Percentiles rank a stretch among this genome's conserved stretches.
phyloP scores from a whole-genome alignment of 2,329 filamentous ascomycete species.

The Diaporthe helianthi region DNA sequence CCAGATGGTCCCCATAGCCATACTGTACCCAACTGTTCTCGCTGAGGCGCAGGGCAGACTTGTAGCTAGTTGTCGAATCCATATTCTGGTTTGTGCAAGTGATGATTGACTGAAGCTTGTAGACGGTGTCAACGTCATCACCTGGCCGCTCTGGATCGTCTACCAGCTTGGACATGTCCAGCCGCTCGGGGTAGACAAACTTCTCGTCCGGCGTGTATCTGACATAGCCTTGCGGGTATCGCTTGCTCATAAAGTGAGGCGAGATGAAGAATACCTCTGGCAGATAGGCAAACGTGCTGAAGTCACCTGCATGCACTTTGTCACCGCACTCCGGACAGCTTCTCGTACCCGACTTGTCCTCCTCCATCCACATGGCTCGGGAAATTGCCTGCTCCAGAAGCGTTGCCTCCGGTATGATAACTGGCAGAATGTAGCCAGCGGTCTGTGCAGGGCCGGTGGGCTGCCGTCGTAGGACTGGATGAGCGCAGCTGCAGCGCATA shows the following conservation, averaged over 20 bases:
- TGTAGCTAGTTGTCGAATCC: not conserved
- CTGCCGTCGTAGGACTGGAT: not conserved
- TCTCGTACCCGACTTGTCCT: not conserved
- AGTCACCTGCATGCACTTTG: not conserved
- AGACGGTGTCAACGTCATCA: not conserved
- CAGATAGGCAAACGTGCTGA: not conserved
- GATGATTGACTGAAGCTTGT: constrained; percentile 3
- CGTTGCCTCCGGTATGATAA: not conserved
- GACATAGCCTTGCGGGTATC: not conserved
- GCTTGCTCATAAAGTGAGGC: not conserved
- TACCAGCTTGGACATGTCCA: constrained; percentile 5
- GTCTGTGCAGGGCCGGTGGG: not conserved
- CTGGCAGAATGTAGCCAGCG: not conserved
- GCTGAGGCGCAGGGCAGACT: not conserved
- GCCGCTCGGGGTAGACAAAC: not conserved
- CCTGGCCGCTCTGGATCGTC: not conserved
- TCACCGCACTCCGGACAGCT: not conserved
- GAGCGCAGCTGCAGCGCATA: not conserved
- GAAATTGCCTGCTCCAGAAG: not conserved
- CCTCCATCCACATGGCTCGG: not conserved
- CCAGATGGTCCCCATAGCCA: not conserved
- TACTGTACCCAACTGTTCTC: not conserved
- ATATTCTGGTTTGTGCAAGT: not conserved
- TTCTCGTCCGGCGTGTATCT: not conserved
- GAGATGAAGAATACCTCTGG: not conserved